These are phyloP conservation scores for Leucocoprinus leucothites DNA, from an alignment of 768 basidiomycete genomes.

Conservation along the genomic window DNA sequence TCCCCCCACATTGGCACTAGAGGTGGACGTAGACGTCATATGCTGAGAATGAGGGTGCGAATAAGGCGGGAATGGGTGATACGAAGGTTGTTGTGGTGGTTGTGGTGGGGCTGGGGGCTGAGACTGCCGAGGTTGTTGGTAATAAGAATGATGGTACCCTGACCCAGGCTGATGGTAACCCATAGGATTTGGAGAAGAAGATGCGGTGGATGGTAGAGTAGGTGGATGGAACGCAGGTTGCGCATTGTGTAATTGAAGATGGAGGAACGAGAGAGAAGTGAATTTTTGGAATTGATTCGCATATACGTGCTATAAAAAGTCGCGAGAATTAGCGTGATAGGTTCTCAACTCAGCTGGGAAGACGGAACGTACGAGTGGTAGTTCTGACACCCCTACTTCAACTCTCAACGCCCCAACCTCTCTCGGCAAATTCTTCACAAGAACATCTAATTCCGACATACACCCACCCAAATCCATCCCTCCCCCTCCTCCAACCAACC, in stretches of 20 bases:
- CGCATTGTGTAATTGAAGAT: constrained; percentile 41
- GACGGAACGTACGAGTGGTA: constrained; percentile 39
- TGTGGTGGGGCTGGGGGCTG: neutral
- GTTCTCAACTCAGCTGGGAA: neutral
- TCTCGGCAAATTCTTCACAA: constrained; percentile 12
- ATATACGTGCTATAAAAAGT: constrained; percentile 50
- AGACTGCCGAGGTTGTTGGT: too few relatives aligned
- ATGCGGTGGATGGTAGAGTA: constrained; percentile 43
- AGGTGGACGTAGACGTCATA: neutral
- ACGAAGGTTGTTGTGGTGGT: constrained; percentile 36
- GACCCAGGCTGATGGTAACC: constrained; percentile 33
- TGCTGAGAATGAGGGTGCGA: neutral
- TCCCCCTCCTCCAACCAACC: neutral
- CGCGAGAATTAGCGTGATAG: neutral
- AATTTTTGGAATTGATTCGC: constrained; percentile 46
- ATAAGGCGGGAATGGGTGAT: neutral
- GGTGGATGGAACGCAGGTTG: neutral
- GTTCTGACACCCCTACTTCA: constrained; percentile 50
- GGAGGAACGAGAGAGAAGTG: constrained; percentile 53
- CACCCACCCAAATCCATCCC: neutral
- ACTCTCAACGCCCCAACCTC: constrained; percentile 57
- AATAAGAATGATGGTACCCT: neutral
- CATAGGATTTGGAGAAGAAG: constrained; percentile 28
- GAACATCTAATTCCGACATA: constrained; percentile 4
- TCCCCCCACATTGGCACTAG: neutral